Evolutionary conservation across 2,329 filamentous ascomycete genomes (phyloP).

Genomic region (Colletotrichum sidae): DNA sequence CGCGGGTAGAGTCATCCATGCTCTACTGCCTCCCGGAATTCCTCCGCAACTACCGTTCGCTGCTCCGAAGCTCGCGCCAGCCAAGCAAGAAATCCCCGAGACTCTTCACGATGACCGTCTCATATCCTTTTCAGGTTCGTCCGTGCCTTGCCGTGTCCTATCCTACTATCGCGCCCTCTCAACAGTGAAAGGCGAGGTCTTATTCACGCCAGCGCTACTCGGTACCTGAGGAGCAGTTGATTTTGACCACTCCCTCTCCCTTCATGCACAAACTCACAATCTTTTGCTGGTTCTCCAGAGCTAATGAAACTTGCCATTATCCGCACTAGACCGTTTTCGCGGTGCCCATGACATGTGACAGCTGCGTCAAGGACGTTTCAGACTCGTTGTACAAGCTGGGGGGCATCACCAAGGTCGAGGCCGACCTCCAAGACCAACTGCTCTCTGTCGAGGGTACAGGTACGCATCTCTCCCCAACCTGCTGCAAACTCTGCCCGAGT

Average conservation of each 20-base stretch:
- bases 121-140: constrained; percentile 41
- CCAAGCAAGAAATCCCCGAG: constrained; percentile 20
- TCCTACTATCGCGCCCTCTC: background rate
- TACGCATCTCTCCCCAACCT: constrained; percentile 48
- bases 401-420: constrained; percentile 86
- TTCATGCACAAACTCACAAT: no score
- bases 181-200: background rate
- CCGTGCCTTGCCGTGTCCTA: background rate
- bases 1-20: constrained; percentile 28
- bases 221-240: constrained; percentile 23
- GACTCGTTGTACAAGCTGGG: constrained; percentile 79
- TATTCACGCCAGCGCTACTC: background rate
- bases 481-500: constrained; percentile 29
- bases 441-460: constrained; percentile 87
- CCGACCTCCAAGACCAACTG: constrained; percentile 84
- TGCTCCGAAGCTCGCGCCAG: constrained; percentile 29
- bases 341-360: constrained; percentile 91
- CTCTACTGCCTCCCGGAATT: constrained; percentile 35
- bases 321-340: constrained; percentile 85
- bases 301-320: constrained; percentile 51
- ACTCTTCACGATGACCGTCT: constrained; percentile 41
- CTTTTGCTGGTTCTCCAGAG: background rate
- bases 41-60: constrained; percentile 35
- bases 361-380: constrained; percentile 89
- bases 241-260: no score